Evolutionary conservation across 2,329 filamentous ascomycete species (phyloP), one percentile per base, ranked within the genome.

Genomic region (Coleophoma crateriformis): DNA sequence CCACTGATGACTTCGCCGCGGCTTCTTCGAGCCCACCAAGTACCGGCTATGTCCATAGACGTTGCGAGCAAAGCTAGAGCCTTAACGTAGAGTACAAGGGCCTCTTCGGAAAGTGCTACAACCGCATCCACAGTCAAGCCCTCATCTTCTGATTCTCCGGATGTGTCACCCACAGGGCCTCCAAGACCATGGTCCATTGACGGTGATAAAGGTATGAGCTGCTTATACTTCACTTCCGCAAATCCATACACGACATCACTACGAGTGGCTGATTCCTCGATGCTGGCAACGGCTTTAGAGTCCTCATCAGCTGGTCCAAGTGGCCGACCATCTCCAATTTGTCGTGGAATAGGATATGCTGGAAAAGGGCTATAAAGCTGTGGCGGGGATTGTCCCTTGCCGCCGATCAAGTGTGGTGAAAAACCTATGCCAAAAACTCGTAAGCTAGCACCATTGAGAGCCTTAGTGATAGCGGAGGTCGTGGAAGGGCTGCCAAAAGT

Each of bases 241-340:
- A 99, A 97, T 3, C 92, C 91, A 66, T 91, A 99, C 3, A 99
- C 91, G 42, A 96, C 94, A 66, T 99, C 91, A 64, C 91, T 96
- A 37, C 91, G 80, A 33, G 90, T 94, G 2, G 94, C 94, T 56
- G 89, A 86, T 60, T 97, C 91, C 66, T 99, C 92, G 50, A 97
- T 90, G 41, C 82, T 79, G 61, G 90, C 86, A 2, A 92, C 83
- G 38, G 88, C 84, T 55, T 81, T 82, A 14, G 78, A 75, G 64
- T 97, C 94, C 62, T 96, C 91, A 55, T 96, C 90, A 17, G 82
- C 71, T 3, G 78, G 77, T 3, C 72, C 68, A 34, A 73, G 76
- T 17, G 78, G 75, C 62, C 81, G 87, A 11, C 78, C 79, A 48
- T 85, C 84, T 35, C 89, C 75, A 44, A 94, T 73, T 51, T 89